Base-by-base conservation (phyloP, 2,329 filamentous ascomycete genomes). In the Claviceps sp. region DNA sequence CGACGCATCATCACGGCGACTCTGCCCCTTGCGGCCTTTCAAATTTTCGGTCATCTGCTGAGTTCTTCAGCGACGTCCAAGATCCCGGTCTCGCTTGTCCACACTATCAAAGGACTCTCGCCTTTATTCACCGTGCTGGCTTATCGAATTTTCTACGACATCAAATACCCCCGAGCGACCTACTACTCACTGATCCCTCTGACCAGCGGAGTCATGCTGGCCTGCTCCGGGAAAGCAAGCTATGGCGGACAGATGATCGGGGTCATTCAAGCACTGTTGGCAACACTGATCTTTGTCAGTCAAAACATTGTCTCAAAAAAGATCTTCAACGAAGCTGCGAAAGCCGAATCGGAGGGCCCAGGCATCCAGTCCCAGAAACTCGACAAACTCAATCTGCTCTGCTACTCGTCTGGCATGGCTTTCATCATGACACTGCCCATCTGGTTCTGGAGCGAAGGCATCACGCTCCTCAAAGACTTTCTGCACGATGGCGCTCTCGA, bases 301-400 rank as follows among this genome's bases (percentile, higher is more conserved):
- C 93, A 98, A 65, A 98, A 98, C 64, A 98, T 98, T 53, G 95
- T 96, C 58, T 97, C 91, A 20, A 98, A 98, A 70, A 88, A 88
- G 58, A 81, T 98, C 9, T 98, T 98, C 74, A 98, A 96, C 66
- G 90, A 96, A 64, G 88, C 88, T 6, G 85, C 88, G 6, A 83
- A 83, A 54, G 86, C 88, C 2, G 91, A 96, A 68, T 81, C 83
- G 7, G 88, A 95, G 51, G 79, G 79, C 1, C 67, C 74, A 6
- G 75, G 77, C 0, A 69, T 75, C 13, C 77, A 78, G 52, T 78
- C 81, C 44, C 82, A 83, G 55, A 97, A 95, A 69, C 78, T 96
- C 18, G 93, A 98, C 71, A 98, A 98, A 70, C 79, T 98, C 42
- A 98, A 98, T 64, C 75, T 98, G 18, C 76, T 98, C 3, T 97